These are phyloP conservation scores for Trametes cinnabarina DNA, from an alignment of 768 basidiomycete genomes.

Conservation along the genomic window DNA sequence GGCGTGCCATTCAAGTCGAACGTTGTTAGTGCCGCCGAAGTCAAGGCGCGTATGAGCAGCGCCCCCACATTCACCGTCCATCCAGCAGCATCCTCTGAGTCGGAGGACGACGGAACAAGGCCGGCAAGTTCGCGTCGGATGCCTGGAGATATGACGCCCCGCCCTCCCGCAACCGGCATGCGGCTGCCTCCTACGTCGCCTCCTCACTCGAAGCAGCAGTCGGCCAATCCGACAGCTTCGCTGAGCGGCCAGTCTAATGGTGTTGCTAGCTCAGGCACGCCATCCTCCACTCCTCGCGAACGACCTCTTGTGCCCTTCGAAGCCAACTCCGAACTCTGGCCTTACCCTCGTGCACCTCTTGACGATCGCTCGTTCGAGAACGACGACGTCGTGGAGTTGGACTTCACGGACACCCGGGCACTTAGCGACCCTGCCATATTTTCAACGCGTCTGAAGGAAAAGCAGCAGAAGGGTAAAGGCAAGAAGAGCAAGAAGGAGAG, in stretches of 20 bases:
- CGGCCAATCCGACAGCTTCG: neutral
- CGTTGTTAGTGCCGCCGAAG: constrained; percentile 14
- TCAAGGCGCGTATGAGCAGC: neutral
- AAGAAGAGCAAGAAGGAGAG: constrained; percentile 31
- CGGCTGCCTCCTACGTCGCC: constrained; percentile 22
- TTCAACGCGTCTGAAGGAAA: constrained; percentile 27
- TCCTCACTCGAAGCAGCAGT: neutral
- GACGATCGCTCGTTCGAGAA: constrained; percentile 36
- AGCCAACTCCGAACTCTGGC: constrained; percentile 68
- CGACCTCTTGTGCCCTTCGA: constrained; percentile 56
- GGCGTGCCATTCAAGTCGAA: constrained; percentile 20
- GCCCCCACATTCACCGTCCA: constrained; percentile 20
- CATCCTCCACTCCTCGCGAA: constrained; percentile 7
- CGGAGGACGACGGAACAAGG: neutral
- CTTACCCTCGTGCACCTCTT: constrained; percentile 53
- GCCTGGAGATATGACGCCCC: constrained; percentile 60
- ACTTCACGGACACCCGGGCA: constrained; percentile 71
- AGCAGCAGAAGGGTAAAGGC: constrained; percentile 29
- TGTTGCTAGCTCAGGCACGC: neutral
- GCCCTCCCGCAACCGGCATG: constrained; percentile 35
- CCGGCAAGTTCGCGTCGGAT: constrained; percentile 15
- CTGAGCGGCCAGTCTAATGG: constrained; percentile 4
- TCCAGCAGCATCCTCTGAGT: constrained; percentile 2
- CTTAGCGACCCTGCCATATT: constrained; percentile 67
- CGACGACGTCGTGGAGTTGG: constrained; percentile 72